phyloP scores from a whole-genome alignment of 2,329 filamentous ascomycete species.

The Pseudogymnoascus sp. region DNA sequence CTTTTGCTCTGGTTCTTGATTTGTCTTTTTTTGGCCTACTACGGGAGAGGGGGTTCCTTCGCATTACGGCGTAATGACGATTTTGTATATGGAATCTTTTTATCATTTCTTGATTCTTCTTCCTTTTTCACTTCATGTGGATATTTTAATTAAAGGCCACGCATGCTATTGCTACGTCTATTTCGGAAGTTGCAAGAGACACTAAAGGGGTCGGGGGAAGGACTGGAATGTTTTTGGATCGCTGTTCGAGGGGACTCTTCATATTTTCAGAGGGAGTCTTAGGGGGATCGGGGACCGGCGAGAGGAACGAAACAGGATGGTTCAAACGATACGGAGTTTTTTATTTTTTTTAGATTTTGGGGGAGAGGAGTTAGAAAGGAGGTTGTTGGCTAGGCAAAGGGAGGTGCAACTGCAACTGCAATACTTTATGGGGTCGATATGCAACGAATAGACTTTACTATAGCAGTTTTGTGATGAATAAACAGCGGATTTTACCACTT shows the following conservation, averaged over 20 bases:
- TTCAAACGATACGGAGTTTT: conserved; percentile 1
- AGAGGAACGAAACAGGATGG: conserved; percentile 3
- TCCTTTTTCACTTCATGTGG: background rate
- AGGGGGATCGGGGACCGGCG: background rate
- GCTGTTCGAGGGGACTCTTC: background rate
- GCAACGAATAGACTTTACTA: background rate
- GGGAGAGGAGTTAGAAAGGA: background rate
- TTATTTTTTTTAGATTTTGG: background rate
- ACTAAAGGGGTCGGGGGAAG: background rate
- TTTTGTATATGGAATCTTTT: background rate
- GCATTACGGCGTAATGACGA: background rate
- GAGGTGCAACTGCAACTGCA: background rate
- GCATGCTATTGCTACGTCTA: background rate
- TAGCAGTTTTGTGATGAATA: background rate
- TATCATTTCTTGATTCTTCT: background rate
- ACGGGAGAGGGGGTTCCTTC: background rate
- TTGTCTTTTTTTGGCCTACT: background rate
- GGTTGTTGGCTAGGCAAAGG: background rate
- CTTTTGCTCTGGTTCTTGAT: background rate
- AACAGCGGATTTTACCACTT: background rate
- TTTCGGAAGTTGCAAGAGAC: background rate
- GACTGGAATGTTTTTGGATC: conserved; percentile 7
- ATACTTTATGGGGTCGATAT: background rate
- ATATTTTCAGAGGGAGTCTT: background rate
- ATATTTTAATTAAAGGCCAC: background rate